A percentile compares a stretch with the other conserved stretches of the same genome.
phyloP scores from a whole-genome alignment of 306 rosid genomes.

The Inga oerstediana region DNA sequence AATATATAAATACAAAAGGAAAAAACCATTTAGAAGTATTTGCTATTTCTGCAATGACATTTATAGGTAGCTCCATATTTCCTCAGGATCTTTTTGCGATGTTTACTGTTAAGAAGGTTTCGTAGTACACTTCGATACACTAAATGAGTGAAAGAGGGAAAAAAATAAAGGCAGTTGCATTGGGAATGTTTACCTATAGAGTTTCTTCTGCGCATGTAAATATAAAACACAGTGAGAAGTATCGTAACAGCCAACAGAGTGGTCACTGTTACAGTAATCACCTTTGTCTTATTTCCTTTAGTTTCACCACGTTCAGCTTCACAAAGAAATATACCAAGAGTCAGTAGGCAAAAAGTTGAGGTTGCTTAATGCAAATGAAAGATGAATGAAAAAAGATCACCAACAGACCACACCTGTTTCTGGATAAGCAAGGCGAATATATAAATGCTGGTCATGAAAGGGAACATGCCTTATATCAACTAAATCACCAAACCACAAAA shows the following conservation, averaged over 20 bases:
- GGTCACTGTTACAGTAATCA: not conserved
- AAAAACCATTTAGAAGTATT: too few species aligned
- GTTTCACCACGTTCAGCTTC: not conserved
- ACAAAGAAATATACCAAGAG: not conserved
- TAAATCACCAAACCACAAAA: slow-evolving; percentile 45
- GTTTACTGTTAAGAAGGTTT: too few species aligned
- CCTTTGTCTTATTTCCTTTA: not conserved
- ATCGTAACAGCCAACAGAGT: not conserved
- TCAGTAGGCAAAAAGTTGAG: not conserved
- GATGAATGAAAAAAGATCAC: not conserved
- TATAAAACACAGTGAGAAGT: not conserved
- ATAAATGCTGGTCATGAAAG: slow-evolving; percentile 25
- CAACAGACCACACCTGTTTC: not conserved
- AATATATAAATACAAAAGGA: too few species aligned
- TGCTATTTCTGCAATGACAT: too few species aligned
- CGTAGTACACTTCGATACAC: too few species aligned
- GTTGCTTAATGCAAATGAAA: not conserved
- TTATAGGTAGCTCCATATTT: too few species aligned
- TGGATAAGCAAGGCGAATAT: slow-evolving; percentile 35
- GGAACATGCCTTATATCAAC: slow-evolving; percentile 19
- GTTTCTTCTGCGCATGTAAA: not conserved
- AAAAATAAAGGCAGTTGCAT: too few species aligned
- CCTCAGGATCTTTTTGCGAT: too few species aligned
- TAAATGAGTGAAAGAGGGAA: too few species aligned
- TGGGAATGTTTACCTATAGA: not conserved